Evolutionary conservation across 768 basidiomycete genomes (phyloP).

Genomic region (Phlebiopsis gigantea): DNA sequence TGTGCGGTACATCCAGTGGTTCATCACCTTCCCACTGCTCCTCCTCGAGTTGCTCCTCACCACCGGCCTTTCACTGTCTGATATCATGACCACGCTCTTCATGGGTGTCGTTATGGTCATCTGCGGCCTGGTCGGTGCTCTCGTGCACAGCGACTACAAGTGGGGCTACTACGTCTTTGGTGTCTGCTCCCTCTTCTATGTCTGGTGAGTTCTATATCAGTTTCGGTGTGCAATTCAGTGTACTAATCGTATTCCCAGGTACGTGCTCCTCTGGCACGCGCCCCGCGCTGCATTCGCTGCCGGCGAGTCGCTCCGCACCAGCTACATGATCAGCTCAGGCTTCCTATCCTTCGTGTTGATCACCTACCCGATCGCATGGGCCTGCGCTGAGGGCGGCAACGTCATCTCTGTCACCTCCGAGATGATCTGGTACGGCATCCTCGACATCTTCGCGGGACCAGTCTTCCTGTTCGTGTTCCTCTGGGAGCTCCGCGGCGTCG

Average conservation of each 20-base stretch:
- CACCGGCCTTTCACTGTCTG: constrained; percentile 40
- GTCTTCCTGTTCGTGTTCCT: constrained; percentile 32
- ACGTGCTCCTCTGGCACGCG: constrained; percentile 24
- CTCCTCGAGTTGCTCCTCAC: constrained; percentile 40
- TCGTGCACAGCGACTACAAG: constrained; percentile 45
- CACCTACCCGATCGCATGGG: constrained; percentile 56
- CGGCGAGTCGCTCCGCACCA: constrained; percentile 16
- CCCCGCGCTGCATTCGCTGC: constrained; percentile 22
- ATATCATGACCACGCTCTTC: constrained; percentile 41
- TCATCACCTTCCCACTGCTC: constrained; percentile 46
- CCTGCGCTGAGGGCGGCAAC: constrained; percentile 45
- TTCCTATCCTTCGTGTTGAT: constrained; percentile 48
- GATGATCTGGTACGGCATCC: constrained; percentile 51
- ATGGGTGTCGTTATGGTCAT: constrained; percentile 42
- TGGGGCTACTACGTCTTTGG: constrained; percentile 46
- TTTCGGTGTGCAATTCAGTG: background rate
- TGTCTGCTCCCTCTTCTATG: constrained; percentile 37
- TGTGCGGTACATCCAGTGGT: constrained; percentile 47
- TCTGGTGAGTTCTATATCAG: constrained; percentile 17
- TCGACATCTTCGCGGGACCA: constrained; percentile 33
- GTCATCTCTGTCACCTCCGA: constrained; percentile 43
- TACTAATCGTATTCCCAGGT: constrained; percentile 18
- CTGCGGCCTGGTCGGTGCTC: constrained; percentile 39
- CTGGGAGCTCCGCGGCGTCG: constrained; percentile 18
- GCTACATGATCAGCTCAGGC: constrained; percentile 29